Percentiles rank a stretch among this genome's conserved stretches.
These are phyloP conservation scores for Crotalaria pallida DNA, from an alignment of 306 rosid genomes.

Conservation along the genomic window DNA sequence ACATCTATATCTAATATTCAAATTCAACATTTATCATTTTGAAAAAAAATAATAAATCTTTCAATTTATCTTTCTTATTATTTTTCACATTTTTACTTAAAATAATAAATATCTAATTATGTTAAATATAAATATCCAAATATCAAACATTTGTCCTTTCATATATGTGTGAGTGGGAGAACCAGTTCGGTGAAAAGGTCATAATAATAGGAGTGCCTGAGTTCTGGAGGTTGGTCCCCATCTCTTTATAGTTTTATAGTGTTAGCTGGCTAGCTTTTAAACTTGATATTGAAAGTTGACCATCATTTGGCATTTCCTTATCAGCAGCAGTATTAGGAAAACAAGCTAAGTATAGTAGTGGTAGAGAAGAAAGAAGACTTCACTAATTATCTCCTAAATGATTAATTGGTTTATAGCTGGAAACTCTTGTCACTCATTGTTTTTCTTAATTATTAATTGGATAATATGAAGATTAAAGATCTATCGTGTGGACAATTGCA, in stretches of 20 bases:
- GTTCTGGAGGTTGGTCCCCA: conserved; percentile 4
- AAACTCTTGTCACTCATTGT: neutral
- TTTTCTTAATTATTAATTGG: neutral
- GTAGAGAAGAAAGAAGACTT: neutral
- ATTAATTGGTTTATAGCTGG: conserved; percentile 17
- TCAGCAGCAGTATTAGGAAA: neutral
- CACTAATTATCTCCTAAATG: conserved; percentile 6
- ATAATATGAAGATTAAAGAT: neutral
- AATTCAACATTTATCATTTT: too few species aligned
- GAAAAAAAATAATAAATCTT: too few species aligned
- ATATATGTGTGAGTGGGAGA: conserved; percentile 9
- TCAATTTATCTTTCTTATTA: too few species aligned
- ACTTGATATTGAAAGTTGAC: neutral
- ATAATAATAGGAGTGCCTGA: neutral
- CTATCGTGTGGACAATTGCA: neutral
- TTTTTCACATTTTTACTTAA: too few species aligned
- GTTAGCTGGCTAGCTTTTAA: too few species aligned
- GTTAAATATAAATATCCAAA: too few species aligned
- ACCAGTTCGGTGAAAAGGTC: conserved; percentile 5
- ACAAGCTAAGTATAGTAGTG: conserved; percentile 2
- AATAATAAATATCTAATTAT: too few species aligned
- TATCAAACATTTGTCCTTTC: neutral
- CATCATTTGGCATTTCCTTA: neutral
- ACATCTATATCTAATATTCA: too few species aligned
- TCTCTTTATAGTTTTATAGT: neutral